These are phyloP conservation scores for Davidsoniella australis DNA, from an alignment of 2,329 filamentous ascomycete species.

Conservation along the genomic window DNA sequence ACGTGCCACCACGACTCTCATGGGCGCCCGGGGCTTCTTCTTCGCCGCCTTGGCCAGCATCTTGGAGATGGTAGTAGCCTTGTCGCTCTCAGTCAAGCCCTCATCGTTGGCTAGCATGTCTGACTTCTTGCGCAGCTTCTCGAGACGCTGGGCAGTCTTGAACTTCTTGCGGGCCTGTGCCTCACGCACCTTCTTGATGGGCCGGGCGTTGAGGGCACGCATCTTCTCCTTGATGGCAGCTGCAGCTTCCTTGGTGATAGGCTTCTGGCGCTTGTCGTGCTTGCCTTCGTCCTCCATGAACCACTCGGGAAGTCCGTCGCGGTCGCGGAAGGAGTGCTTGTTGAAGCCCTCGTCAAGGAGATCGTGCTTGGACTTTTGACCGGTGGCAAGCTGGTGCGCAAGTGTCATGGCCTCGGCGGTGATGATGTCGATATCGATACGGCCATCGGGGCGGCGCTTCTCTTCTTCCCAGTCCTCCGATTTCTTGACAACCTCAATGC, in stretches of 20 bases:
- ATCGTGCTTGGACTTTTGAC: slow-evolving; percentile 62
- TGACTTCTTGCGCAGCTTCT: slow-evolving; percentile 96
- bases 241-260: slow-evolving; percentile 82
- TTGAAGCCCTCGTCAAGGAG: slow-evolving; percentile 86
- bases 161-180: slow-evolving; percentile 95
- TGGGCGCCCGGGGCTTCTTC: slow-evolving; percentile 69
- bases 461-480: slow-evolving; percentile 51
- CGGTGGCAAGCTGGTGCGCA: slow-evolving; percentile 78
- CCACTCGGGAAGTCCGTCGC: slow-evolving; percentile 89
- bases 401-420: slow-evolving; percentile 99
- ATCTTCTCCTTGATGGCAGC: slow-evolving; percentile 87
- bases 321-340: slow-evolving; percentile 77
- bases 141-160: slow-evolving; percentile 74
- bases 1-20: slow-evolving; percentile 77
- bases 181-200: slow-evolving; percentile 98
- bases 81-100: slow-evolving; percentile 88
- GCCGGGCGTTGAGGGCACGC: slow-evolving; percentile 80
- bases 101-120: slow-evolving; percentile 78
- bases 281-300: slow-evolving; percentile 82
- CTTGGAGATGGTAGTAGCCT: slow-evolving; percentile 67
- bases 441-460: slow-evolving; percentile 44
- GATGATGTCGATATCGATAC: slow-evolving; percentile 84
- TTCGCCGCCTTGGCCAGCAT: slow-evolving; percentile 67
- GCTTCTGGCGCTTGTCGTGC: slow-evolving; percentile 71
- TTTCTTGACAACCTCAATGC: slow-evolving; percentile 45